These are phyloP conservation scores for Vitis hybrid DNA, from an alignment of 177 flowering plant species.

Conservation along the genomic window DNA sequence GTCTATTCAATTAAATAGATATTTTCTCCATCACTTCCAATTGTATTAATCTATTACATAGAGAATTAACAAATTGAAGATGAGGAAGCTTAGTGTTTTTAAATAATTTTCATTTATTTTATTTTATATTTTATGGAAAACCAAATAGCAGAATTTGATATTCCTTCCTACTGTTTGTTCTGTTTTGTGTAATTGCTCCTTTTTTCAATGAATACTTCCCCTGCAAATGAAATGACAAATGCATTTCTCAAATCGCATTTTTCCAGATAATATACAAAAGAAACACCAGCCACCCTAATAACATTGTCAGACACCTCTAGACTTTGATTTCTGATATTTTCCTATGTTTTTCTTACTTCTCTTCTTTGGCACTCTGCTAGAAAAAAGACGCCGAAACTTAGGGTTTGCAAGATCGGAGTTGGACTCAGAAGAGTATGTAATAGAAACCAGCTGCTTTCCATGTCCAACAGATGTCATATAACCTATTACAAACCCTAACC, in stretches of 20 bases:
- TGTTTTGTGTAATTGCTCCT: no score
- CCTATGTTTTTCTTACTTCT: slow-evolving; percentile 17
- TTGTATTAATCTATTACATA: no score
- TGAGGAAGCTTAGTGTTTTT: no score
- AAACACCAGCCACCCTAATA: neutral
- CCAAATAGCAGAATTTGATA: no score
- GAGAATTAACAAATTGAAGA: no score
- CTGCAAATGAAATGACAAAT: no score
- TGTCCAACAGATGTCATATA: slow-evolving; percentile 16
- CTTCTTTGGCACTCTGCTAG: slow-evolving; percentile 21
- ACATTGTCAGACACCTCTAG: slow-evolving; percentile 13
- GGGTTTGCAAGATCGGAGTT: slow-evolving; percentile 12
- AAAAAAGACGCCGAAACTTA: slow-evolving; percentile 16
- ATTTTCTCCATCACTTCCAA: no score
- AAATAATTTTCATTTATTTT: no score
- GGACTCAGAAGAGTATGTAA: slow-evolving; percentile 3
- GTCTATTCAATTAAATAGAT: no score
- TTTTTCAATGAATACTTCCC: no score
- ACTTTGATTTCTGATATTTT: slow-evolving; percentile 20
- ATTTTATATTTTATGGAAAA: no score
- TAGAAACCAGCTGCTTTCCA: slow-evolving; percentile 8
- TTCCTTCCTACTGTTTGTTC: no score
- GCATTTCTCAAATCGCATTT: neutral
- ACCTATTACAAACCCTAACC: slow-evolving; percentile 20
- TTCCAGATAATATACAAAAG: neutral